Conservation (phyloP, 495 filamentous ascomycete species). For the Aspergillus cristatus region DNA sequence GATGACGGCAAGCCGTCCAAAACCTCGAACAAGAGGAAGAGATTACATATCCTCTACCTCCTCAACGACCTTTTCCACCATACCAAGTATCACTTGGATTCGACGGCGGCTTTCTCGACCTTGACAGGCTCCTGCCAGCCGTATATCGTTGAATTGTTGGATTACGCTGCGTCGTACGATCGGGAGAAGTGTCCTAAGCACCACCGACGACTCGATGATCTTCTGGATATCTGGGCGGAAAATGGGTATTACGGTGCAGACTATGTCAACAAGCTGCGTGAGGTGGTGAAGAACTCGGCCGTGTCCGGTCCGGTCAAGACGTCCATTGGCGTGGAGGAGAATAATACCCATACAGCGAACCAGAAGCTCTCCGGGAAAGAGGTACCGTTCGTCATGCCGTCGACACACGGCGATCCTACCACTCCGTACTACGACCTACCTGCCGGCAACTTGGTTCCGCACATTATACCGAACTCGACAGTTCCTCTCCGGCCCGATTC, state of each 20-base stretch:
- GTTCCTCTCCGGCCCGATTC: constrained; percentile 60
- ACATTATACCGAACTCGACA: constrained; percentile 67
- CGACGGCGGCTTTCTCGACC: constrained; percentile 32
- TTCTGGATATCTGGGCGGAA: constrained; percentile 68
- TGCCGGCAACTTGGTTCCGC: constrained; percentile 70
- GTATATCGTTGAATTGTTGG: constrained; percentile 52
- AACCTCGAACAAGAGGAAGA: constrained; percentile 56
- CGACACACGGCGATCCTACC: constrained; percentile 65
- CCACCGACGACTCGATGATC: constrained; percentile 49
- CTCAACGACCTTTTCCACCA: constrained; percentile 80
- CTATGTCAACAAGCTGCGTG: constrained; percentile 51
- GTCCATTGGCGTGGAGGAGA: constrained; percentile 17
- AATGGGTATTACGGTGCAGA: constrained; percentile 55
- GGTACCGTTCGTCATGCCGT: constrained; percentile 60
- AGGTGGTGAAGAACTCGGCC: constrained; percentile 43
- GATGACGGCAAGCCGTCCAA: constrained; percentile 15
- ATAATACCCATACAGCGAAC: constrained; percentile 11
- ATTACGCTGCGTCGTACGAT: constrained; percentile 51
- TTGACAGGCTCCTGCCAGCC: constrained; percentile 54
- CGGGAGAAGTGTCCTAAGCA: constrained; percentile 53
- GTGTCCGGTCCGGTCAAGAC: constrained; percentile 17
- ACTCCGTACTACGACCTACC: constrained; percentile 79
- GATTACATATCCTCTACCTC: constrained; percentile 73
- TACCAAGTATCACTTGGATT: constrained; percentile 49
- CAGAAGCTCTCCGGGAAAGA: constrained; percentile 35